A percentile compares a stretch with the other conserved stretches of the same genome.
These are phyloP conservation scores for Yarrowia divulgata DNA, from an alignment of 805 yeast genomes.

Conservation along the genomic window DNA sequence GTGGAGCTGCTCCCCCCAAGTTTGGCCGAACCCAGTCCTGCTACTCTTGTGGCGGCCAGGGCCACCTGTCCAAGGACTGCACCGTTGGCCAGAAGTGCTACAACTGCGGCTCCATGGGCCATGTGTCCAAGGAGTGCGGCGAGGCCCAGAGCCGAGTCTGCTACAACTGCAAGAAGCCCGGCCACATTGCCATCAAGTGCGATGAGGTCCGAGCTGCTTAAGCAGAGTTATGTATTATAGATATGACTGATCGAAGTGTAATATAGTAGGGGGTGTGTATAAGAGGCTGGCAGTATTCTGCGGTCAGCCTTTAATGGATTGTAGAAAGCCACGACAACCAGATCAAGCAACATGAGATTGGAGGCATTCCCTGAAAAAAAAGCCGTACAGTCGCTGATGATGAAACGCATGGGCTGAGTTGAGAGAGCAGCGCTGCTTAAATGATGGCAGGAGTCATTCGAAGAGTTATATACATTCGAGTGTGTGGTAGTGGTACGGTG, in stretches of 20 bases:
- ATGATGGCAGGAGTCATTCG: too few relatives aligned
- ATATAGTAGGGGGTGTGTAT: conserved; percentile 19
- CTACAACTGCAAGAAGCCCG: conserved; percentile 77
- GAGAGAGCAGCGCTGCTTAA: too few relatives aligned
- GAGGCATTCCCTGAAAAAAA: too few relatives aligned
- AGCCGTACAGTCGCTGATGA: too few relatives aligned
- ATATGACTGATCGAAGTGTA: conserved; percentile 12
- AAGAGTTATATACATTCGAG: too few relatives aligned
- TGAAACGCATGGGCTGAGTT: too few relatives aligned
- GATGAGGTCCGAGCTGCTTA: conserved; percentile 50
- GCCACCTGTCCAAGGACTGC: conserved; percentile 90
- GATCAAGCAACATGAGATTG: too few relatives aligned
- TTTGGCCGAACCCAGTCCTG: conserved; percentile 71
- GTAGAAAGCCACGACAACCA: too few relatives aligned
- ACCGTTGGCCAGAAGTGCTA: conserved; percentile 86
- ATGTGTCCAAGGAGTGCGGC: conserved; percentile 83
- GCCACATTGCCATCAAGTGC: conserved; percentile 91
- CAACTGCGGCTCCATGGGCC: conserved; percentile 93
- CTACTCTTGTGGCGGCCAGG: conserved; percentile 89
- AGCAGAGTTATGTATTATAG: conserved; percentile 31
- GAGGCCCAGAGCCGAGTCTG: conserved; percentile 67
- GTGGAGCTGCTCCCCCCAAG: conserved; percentile 38
- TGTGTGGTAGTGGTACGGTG: too few relatives aligned
- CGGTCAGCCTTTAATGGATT: too few relatives aligned
- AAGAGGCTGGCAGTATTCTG: too few relatives aligned